Base-by-base conservation (phyloP, 345 rosid genomes). In the Sisymbrium altissimum region DNA sequence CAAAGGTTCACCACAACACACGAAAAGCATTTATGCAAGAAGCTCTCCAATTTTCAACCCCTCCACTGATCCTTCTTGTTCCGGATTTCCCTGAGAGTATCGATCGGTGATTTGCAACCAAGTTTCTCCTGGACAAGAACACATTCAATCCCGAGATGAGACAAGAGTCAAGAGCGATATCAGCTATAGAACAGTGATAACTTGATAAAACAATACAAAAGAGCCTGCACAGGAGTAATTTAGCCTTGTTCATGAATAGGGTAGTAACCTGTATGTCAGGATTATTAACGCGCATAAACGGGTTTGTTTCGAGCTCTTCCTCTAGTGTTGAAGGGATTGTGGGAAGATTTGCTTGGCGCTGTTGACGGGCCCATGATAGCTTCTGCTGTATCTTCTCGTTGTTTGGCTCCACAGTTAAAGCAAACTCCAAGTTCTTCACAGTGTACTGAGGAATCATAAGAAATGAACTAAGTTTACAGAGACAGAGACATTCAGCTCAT, bases 381-480 rank as follows among this genome's bases (percentile, higher is more conserved):
- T 92, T 91, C 67, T 89, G 85, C 68, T 82, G 86, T 79, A 83
- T 81, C 79, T 87, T 87, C 33, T 30, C 83, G 43, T 87, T 94
- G 62, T 84, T 81, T 73, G 93, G 96, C 59, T 94, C 99, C 13
- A 89, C 88, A 19, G 93, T 84, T 21, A 68, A 54, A 18, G 92
- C 97, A 72, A 94, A 94, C 74, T 85, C 89, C 87, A 94, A 77
- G 90, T 91, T 94, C 87, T 91, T 92, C 78, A 88, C 85, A 0
- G 98, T 89, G 80, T 91, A 94, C 98, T 91, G 80, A 53, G 85
- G 45, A 72, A 77, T n/a, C 40, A 9, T 39, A 80, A 35, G 21
- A 36, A 55, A 56, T 36, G 30, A 29, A 32, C 2, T 52, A 33
- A 6, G 0, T 57, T 46, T 64, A 13, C 25, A 44, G 33, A 30